Percentiles rank a stretch among this genome's conserved stretches.
Evolutionary conservation across 75 land plant species (phyloP).

Genomic region (Sequoia sempervirens): DNA sequence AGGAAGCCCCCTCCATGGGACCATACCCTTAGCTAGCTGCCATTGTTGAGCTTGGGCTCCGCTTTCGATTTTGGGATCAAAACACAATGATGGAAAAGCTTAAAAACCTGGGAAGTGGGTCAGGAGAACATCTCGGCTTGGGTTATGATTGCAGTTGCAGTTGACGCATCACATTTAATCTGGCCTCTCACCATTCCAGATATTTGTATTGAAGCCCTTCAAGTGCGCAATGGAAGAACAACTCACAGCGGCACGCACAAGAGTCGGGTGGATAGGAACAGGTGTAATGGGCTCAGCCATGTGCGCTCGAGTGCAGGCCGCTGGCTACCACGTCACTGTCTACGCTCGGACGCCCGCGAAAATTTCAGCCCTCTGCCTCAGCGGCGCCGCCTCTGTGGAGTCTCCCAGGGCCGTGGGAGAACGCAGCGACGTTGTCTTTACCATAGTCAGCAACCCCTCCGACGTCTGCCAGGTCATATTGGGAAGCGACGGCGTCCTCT

Average conservation of each 20-base stretch:
- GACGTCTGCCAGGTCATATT: constrained; percentile 70
- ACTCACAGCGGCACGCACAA: constrained; percentile 24
- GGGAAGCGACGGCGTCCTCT: constrained; percentile 38
- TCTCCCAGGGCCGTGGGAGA: constrained; percentile 53
- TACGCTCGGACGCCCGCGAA: constrained; percentile 78
- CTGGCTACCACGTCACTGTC: constrained; percentile 65
- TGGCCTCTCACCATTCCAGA: too few relatives aligned
- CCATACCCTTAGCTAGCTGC: too few relatives aligned
- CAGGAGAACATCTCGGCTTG: too few relatives aligned
- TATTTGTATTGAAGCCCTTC: too few relatives aligned
- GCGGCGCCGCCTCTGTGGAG: constrained; percentile 55
- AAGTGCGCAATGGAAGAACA: not conserved
- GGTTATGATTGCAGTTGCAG: too few relatives aligned
- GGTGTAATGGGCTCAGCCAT: constrained; percentile 92
- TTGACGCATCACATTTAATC: too few relatives aligned
- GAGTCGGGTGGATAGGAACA: constrained; percentile 86
- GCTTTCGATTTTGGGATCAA: too few relatives aligned
- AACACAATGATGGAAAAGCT: too few relatives aligned
- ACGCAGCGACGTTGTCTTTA: constrained; percentile 66
- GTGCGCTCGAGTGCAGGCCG: constrained; percentile 72
- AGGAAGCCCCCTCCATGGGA: too few relatives aligned
- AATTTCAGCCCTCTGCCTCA: constrained; percentile 42
- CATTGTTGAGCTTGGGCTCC: too few relatives aligned
- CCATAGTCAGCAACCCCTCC: constrained; percentile 75
- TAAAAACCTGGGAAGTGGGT: too few relatives aligned